Evolutionary conservation across 306 rosid genomes (phyloP), one percentile per base, ranked within the genome.

Genomic region (Vachellia collinsii): DNA sequence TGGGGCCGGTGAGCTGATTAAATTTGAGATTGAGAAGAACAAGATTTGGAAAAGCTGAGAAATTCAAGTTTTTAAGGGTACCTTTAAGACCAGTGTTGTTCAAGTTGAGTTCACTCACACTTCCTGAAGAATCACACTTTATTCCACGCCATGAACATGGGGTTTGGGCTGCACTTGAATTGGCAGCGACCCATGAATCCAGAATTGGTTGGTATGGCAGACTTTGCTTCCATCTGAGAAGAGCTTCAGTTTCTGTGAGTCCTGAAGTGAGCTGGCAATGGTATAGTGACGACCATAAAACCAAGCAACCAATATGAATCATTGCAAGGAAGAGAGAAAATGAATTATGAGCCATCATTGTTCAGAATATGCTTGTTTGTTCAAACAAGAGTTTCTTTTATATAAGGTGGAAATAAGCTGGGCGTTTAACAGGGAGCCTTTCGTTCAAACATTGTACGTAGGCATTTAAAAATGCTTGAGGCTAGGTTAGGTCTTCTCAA

Each of bases 51-150:
- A 58, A 58, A 0, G 64, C 5, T 4, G 13, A 58, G 36, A 58
- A 58, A 8, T 20, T 58, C 34, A 58, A 23, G 64, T 23, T 20
- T n/a, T 58, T 54, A 39, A 87, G 86, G 14, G 85, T 85, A 67
- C 36, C 64, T 58, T 58, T 8, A 0, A 58, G 64, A 58, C 64
- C 64, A 22, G 36, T 58, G 36, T 58, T 22, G 10, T 7, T 8
- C 34, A 58, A 58, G 64, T 58, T 9, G 7, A 58, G 5, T 23
- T 22, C 36, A 22, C 20, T 2, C 34, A 58, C 64, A 58, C 36
- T 58, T n/a, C 64, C 64, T n/a, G 36, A 2, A 58, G 64, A 8
- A 58, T 58, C 64, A 58, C 64, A 58, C 8, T 0, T 58, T n/a
- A 58, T 9, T 7, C 64, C 64, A 58, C 64, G 36, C 64, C 36